A percentile compares a stretch with the other conserved stretches of the same genome.
These are phyloP conservation scores for Pilobolus umbonatus DNA, from an alignment of 192 early-diverging fungal species.

Conservation along the genomic window DNA sequence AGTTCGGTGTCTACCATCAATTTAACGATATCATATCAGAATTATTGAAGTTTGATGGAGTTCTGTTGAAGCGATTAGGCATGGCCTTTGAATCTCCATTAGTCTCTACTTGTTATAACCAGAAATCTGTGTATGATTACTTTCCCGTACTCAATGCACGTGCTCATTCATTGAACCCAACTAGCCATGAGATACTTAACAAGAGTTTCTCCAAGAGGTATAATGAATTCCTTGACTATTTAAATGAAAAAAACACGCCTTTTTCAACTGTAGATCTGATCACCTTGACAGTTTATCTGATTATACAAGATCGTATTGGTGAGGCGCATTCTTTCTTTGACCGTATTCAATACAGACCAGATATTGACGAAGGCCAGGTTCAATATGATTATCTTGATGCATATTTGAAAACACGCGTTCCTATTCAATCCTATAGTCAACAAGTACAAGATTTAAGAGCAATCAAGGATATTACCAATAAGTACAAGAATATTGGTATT, in stretches of 20 bases:
- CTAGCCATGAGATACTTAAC: conserved; percentile 35
- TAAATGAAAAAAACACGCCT: conserved; percentile 24
- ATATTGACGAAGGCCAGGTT: conserved; percentile 19
- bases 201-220: conserved; percentile 35
- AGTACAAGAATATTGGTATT: conserved; percentile 36
- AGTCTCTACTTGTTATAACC: background rate
- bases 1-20: conserved; percentile 34
- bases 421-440: conserved; percentile 1
- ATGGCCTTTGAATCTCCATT: conserved; percentile 10
- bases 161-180: conserved; percentile 25
- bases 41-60: conserved; percentile 12
- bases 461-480: conserved; percentile 19
- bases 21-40: conserved; percentile 31
- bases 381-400: conserved; percentile 44
- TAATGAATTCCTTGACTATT: conserved; percentile 29
- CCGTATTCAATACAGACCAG: conserved; percentile 15
- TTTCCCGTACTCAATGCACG: conserved; percentile 46
- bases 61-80: background rate
- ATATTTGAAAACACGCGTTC: conserved; percentile 41
- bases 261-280: conserved; percentile 27
- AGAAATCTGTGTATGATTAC: conserved; percentile 28
- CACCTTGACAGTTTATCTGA: conserved; percentile 35
- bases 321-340: conserved; percentile 27
- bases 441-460: conserved; percentile 12
- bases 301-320: conserved; percentile 42